phyloP scores from a whole-genome alignment of 2,329 filamentous ascomycete species.

The Akanthomyces uredinophilus region DNA sequence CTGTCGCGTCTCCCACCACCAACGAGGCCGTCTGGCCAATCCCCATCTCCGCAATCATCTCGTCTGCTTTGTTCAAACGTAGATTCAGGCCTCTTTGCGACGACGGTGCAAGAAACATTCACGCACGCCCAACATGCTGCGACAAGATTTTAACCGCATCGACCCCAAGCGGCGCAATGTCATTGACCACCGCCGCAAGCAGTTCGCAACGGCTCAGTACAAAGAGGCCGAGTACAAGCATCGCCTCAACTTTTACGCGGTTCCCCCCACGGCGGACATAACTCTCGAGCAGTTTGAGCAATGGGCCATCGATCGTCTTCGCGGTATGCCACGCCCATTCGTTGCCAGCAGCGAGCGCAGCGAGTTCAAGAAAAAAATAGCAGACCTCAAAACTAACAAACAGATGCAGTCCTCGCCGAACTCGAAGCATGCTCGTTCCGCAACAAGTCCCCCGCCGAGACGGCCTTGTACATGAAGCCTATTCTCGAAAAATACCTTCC shows the following conservation, averaged over 20 bases:
- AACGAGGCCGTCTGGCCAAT: background rate
- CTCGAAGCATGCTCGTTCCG: conserved; percentile 93
- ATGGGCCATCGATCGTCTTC: conserved; percentile 91
- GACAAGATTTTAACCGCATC: conserved; percentile 48
- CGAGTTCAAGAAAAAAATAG: background rate
- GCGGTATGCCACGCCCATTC: conserved; percentile 46
- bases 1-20: conserved; percentile 28
- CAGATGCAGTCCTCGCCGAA: conserved; percentile 66
- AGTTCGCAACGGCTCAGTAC: conserved; percentile 74
- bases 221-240: conserved; percentile 75
- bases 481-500: conserved; percentile 84
- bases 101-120: background rate
- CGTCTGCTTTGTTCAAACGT: background rate
- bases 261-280: conserved; percentile 87
- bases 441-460: conserved; percentile 81
- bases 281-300: conserved; percentile 97
- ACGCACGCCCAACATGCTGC: conserved; percentile 36
- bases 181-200: conserved; percentile 76
- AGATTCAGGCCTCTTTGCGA: background rate
- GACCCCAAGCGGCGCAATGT: conserved; percentile 70
- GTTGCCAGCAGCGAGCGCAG: background rate
- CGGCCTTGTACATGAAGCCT: conserved; percentile 74
- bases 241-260: conserved; percentile 86
- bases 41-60: conserved; percentile 6
- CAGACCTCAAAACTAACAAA: background rate